These are phyloP conservation scores for Flagelloscypha sp. DNA, from an alignment of 768 basidiomycete species.

Conservation along the genomic window DNA sequence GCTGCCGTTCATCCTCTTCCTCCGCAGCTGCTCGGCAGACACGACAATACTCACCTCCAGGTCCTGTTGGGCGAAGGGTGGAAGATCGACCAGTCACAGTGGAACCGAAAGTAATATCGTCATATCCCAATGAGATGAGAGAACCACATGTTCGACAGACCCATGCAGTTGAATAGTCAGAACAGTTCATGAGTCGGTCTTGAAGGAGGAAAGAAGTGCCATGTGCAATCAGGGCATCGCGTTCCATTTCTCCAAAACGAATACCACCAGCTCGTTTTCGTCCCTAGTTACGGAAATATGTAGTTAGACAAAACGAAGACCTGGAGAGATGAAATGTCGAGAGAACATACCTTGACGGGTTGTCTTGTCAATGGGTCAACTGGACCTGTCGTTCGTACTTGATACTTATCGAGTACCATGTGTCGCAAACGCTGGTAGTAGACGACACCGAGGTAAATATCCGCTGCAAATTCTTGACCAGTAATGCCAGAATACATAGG, in stretches of 20 bases:
- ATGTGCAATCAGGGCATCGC: conserved; percentile 96
- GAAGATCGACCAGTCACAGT: conserved; percentile 41
- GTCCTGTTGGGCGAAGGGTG: conserved; percentile 52
- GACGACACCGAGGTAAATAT: conserved; percentile 97
- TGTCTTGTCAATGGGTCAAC: conserved; percentile 94
- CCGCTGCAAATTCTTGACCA: conserved; percentile 95
- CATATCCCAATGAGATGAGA: conserved; percentile 92
- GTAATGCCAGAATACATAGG: conserved; percentile 99
- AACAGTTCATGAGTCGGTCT: conserved; percentile 99
- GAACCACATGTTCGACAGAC: conserved; percentile 96
- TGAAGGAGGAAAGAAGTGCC: conserved; percentile 98
- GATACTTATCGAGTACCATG: conserved; percentile 99
- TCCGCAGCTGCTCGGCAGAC: conserved; percentile 76
- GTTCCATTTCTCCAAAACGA: conserved; percentile 99
- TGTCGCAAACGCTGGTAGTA: conserved; percentile 98
- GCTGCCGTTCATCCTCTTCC: conserved; percentile 51
- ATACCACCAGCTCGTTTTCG: conserved; percentile 98
- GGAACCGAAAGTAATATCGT: conserved; percentile 73
- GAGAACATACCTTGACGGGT: conserved; percentile 77
- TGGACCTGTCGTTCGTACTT: conserved; percentile 96
- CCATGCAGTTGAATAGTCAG: conserved; percentile 99
- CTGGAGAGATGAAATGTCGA: conserved; percentile 3
- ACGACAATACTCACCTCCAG: conserved; percentile 90
- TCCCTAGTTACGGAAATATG: conserved; percentile 52
- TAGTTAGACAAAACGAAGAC: conserved; percentile 2